Percentiles rank a stretch among this genome's conserved stretches.
Evolutionary conservation across 345 rosid species (phyloP).

Genomic region (Angophora floribunda): DNA sequence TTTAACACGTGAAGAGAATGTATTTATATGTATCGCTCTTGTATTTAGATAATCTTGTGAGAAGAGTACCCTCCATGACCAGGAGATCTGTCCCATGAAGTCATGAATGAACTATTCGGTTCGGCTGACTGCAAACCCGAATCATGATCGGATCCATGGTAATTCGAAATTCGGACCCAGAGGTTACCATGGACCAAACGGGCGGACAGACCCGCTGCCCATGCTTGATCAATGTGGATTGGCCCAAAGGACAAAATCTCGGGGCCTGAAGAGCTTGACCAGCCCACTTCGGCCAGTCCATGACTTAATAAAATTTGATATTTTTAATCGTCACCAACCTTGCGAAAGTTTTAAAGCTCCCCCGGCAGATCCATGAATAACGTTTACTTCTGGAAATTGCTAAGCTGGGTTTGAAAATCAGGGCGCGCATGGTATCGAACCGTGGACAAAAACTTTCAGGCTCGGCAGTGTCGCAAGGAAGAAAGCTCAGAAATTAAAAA

Average conservation of each 20-base stretch:
- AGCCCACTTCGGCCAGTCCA: too few relatives aligned
- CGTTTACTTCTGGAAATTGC: too few relatives aligned
- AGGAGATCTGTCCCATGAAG: neutral
- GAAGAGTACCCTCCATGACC: neutral
- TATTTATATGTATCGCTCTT: neutral
- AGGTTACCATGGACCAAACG: neutral
- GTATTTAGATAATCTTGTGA: neutral
- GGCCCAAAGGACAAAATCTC: neutral
- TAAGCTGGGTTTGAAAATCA: too few relatives aligned
- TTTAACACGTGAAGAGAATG: neutral
- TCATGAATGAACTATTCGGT: neutral
- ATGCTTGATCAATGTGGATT: neutral
- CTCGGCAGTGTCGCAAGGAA: too few relatives aligned
- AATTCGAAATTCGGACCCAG: too few relatives aligned
- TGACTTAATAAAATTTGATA: too few relatives aligned
- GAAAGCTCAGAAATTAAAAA: neutral
- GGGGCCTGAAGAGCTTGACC: neutral
- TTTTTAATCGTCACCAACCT: too few relatives aligned
- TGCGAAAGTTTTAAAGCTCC: too few relatives aligned
- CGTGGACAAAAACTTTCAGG: too few relatives aligned
- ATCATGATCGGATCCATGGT: too few relatives aligned
- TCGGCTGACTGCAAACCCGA: neutral
- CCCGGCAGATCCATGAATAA: too few relatives aligned
- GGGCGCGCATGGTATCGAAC: too few relatives aligned
- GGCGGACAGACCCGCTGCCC: neutral